phyloP scores from a whole-genome alignment of 2,329 filamentous ascomycete genomes.

The Gaeumannomyces sp. region DNA sequence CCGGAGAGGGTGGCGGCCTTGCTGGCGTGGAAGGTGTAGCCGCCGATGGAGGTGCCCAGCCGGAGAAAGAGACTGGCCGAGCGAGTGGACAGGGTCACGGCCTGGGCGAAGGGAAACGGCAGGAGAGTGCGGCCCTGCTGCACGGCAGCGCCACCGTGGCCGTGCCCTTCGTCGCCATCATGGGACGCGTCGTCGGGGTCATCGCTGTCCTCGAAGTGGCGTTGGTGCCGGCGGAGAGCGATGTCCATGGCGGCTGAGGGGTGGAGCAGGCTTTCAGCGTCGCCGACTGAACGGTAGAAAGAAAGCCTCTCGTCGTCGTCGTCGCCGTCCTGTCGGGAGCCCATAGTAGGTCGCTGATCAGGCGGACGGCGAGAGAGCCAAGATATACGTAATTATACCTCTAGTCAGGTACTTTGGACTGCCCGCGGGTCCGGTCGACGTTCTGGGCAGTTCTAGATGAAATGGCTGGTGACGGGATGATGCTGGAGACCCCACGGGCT shows the following conservation, averaged over 20 bases:
- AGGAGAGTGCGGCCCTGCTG: slow-evolving; percentile 7
- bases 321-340: not conserved
- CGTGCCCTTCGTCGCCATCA: not conserved
- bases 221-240: not conserved
- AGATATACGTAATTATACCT: not conserved
- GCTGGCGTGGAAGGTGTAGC: slow-evolving; percentile 6
- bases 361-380: not conserved
- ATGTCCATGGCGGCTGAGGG: not conserved
- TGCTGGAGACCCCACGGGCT: too few relatives aligned
- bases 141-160: not conserved
- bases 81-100: slow-evolving; percentile 6
- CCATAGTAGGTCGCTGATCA: not conserved
- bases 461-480: too few relatives aligned
- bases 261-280: not conserved
- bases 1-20: slow-evolving; percentile 8
- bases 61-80: slow-evolving; percentile 9
- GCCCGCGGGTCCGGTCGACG: too few relatives aligned
- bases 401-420: too few relatives aligned
- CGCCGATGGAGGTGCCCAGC: slow-evolving; percentile 7
- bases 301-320: not conserved
- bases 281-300: not conserved
- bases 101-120: slow-evolving; percentile 7
- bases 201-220: not conserved
- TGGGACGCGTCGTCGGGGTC: not conserved
- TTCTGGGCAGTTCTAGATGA: too few relatives aligned